A percentile compares a stretch with the other conserved stretches of the same genome.
Evolutionary conservation across 2,329 filamentous ascomycete species (phyloP).

Genomic region (Aspergillus sp.): DNA sequence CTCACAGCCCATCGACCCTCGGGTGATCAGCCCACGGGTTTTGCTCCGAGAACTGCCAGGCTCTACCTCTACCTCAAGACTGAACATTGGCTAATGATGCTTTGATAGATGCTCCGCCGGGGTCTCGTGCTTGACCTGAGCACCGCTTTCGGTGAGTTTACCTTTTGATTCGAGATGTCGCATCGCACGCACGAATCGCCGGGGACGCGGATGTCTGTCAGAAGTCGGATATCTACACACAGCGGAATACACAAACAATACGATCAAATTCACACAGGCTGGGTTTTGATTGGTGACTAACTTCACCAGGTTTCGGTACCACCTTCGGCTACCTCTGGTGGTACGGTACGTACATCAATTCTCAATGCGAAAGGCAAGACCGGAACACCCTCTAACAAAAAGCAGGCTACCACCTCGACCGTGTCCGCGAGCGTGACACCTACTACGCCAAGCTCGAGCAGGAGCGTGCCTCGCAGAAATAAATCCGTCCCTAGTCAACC

Average conservation of each 20-base stretch:
- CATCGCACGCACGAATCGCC: background rate
- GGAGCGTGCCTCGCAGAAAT: constrained; percentile 44
- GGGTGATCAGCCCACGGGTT: constrained; percentile 10
- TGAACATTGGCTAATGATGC: constrained; percentile 8
- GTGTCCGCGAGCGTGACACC: constrained; percentile 56
- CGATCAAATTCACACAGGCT: too few species aligned
- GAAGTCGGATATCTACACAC: background rate
- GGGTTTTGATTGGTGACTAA: constrained; percentile 8
- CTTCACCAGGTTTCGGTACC: constrained; percentile 51
- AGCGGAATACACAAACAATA: background rate
- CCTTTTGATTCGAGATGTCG: background rate
- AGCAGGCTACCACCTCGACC: constrained; percentile 57
- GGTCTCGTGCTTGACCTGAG: constrained; percentile 60
- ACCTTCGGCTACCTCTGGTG: constrained; percentile 60
- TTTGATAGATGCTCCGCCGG: constrained; percentile 56
- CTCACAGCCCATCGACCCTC: background rate
- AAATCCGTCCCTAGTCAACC: background rate
- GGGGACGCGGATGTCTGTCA: background rate
- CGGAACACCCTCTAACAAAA: background rate
- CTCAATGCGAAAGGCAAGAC: background rate
- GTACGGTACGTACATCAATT: constrained; percentile 50
- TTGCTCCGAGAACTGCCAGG: background rate
- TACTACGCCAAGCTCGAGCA: constrained; percentile 60
- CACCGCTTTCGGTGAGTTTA: constrained; percentile 56
- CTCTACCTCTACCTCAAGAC: background rate